These are phyloP conservation scores for Parachaetomium inaequale DNA, from an alignment of 495 filamentous ascomycete species.

Conservation along the genomic window DNA sequence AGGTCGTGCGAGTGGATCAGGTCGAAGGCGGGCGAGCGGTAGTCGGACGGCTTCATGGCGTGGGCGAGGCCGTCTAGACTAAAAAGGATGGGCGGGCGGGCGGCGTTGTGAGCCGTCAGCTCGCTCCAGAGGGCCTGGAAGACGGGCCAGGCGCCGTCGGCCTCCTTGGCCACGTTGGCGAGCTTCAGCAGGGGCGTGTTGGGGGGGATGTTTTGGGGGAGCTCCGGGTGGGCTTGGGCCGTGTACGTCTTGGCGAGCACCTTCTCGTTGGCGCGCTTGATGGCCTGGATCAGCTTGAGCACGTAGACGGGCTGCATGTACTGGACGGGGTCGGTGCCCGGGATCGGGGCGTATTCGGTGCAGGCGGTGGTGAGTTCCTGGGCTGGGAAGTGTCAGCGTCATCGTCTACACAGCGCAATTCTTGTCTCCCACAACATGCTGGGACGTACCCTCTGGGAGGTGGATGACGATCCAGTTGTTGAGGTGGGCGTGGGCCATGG, in stretches of 20 bases:
- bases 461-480: constrained; percentile 86
- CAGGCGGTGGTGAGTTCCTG: constrained; percentile 75
- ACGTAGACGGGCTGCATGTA: constrained; percentile 78
- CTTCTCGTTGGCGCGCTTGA: constrained; percentile 65
- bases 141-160: constrained; percentile 71
- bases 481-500: constrained; percentile 73
- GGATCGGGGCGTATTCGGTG: constrained; percentile 73
- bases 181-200: constrained; percentile 65
- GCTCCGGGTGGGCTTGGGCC: constrained; percentile 57
- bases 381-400: constrained; percentile 46
- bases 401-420: background rate
- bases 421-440: too few species aligned
- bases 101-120: constrained; percentile 53
- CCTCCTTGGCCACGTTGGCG: constrained; percentile 66
- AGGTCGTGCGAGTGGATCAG: constrained; percentile 87
- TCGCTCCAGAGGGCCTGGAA: constrained; percentile 81
- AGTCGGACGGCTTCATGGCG: constrained; percentile 71
- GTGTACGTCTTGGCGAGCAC: constrained; percentile 58
- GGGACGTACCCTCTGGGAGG: constrained; percentile 73
- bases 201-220: constrained; percentile 52
- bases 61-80: constrained; percentile 72
- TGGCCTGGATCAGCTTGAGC: constrained; percentile 64
- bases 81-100: constrained; percentile 76
- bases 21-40: constrained; percentile 62
- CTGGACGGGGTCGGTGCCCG: constrained; percentile 47